A percentile compares a stretch with the other conserved stretches of the same genome.
These are phyloP conservation scores for Ophiostoma perfectum DNA, from an alignment of 2,329 filamentous ascomycete species.

Conservation along the genomic window DNA sequence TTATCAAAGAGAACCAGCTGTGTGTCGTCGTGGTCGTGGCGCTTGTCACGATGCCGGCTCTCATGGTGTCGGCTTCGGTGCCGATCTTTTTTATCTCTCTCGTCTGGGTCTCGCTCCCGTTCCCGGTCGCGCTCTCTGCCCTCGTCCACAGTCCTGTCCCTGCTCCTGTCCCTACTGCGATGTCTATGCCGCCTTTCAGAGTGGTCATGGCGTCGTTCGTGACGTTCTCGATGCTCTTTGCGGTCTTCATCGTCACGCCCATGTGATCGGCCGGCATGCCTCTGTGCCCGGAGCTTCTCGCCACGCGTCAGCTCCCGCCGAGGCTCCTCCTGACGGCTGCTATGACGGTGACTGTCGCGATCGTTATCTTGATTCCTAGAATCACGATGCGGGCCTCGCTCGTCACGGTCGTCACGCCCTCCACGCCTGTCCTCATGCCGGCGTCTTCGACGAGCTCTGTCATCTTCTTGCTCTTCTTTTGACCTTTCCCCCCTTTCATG, in stretches of 20 bases:
- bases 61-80: constrained; percentile 13
- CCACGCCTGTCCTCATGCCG: background rate
- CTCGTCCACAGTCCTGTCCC: background rate
- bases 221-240: constrained; percentile 10
- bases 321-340: background rate
- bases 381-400: background rate
- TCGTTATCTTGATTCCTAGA: background rate
- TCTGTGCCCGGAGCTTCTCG: background rate
- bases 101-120: background rate
- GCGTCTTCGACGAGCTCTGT: background rate
- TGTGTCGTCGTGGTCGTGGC: constrained; percentile 6
- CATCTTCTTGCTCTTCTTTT: background rate
- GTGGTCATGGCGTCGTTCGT: background rate
- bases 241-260: background rate
- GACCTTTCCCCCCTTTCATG: background rate
- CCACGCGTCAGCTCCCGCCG: background rate
- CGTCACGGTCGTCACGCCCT: too few relatives aligned
- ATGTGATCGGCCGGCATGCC: constrained; percentile 1
- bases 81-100: background rate
- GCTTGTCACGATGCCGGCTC: constrained; percentile 10
- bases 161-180: constrained; percentile 3
- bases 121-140: background rate
- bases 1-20: constrained; percentile 15
- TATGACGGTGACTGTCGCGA: background rate
- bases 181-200: constrained; percentile 11